Evolutionary conservation across 768 basidiomycete species (phyloP), one percentile per base, ranked within the genome.

Genomic region (Suillus ampliporus): DNA sequence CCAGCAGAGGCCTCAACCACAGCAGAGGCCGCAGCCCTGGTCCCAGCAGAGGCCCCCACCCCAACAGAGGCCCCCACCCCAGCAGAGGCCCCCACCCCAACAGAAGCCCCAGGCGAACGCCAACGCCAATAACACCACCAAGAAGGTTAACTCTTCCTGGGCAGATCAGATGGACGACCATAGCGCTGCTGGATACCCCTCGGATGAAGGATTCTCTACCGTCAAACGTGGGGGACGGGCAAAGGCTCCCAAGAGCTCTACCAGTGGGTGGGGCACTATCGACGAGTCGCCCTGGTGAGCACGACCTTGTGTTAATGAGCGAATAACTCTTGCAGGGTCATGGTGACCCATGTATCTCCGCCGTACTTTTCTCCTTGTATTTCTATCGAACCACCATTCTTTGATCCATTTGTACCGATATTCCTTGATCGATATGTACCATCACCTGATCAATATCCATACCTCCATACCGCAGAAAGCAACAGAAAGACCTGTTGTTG

Each of bases 131-230:
- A 51, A 51, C 50, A 44, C 61, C 3, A 67, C 31, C 26, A 46
- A 5, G 0, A 47, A 50, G 19, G n/a, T 64, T 7, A 67, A 10
- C 63, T 69, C 64, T 11, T 69, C 13, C 61, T 72, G 74, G 73
- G 74, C 75, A 21, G 75, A 75, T 15, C 64, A 75, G 52, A 65
- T 76, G 26, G 73, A 75, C 0, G 64, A 58, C 10, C 67, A 37
- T 64, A 48, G 35, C 64, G 61, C 61, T 38, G 61, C 57, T 54
- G 58, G 60, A 21, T 52, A 61, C 34, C 35, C 52, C 17, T 19
- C n/a, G 0, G 34, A 50, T 13, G 62, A 47, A 34, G 41, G 15
- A 3, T 63, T 57, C 44, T 61, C 60, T 15, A 35, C 43, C 40
- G 57, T 56, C 47, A 74, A 69, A 28, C 65, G 60, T 13, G 40